Evolutionary conservation across 306 rosid species (phyloP).

Genomic region (Quercus berberidifolia): DNA sequence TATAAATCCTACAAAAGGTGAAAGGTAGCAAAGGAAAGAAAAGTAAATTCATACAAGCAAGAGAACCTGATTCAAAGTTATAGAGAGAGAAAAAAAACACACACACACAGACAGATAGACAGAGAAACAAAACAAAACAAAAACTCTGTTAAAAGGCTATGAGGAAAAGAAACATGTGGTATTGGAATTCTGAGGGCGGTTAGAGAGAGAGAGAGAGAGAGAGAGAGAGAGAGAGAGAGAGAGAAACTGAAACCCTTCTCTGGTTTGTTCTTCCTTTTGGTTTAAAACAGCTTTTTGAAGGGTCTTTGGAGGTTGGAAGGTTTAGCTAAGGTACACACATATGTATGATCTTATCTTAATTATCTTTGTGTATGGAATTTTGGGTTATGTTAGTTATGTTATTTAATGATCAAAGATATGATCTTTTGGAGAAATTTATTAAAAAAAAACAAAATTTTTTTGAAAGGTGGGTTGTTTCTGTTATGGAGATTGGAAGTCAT

Average conservation of each 20-base stretch:
- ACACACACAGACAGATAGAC: not conserved
- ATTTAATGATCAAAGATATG: not conserved
- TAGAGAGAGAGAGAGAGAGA: slow-evolving; percentile 10
- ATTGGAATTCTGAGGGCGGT: slow-evolving; percentile 42
- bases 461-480: not conserved
- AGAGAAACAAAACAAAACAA: not conserved
- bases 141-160: not conserved
- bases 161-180: slow-evolving; percentile 41
- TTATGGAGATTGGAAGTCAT: not conserved
- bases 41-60: slow-evolving; percentile 44
- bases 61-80: slow-evolving; percentile 50
- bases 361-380: not conserved
- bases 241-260: slow-evolving; percentile 9
- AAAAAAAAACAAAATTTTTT: not conserved
- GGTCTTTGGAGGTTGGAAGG: slow-evolving; percentile 15
- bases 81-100: slow-evolving; percentile 6
- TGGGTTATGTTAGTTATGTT: slow-evolving; percentile 5
- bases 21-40: slow-evolving; percentile 51
- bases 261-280: slow-evolving; percentile 20
- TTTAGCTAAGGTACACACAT: slow-evolving; percentile 16
- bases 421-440: not conserved
- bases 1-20: slow-evolving; percentile 62
- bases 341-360: not conserved
- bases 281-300: slow-evolving; percentile 10
- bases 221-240: slow-evolving; percentile 4